Base-by-base conservation (phyloP, 306 rosid species). In the Nissolia schottii region DNA sequence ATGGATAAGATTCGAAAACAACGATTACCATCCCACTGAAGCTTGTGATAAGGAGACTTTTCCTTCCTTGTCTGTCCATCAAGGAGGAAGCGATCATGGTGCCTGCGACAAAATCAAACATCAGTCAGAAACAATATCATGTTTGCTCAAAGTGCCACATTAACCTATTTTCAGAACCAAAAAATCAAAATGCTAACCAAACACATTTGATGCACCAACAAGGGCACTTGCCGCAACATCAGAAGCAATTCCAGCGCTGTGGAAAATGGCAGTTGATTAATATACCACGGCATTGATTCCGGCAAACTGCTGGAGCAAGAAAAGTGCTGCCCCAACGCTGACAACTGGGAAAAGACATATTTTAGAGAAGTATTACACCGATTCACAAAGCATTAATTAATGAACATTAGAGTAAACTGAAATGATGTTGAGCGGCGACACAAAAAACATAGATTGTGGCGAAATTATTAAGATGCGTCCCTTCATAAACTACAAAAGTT, bases 201-300 rank as follows among this genome's bases (percentile, higher is more conserved):
- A 88, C 63, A 93, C 98, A 72, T 93, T 93, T 64, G 98, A 87
- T 60, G 93, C 90, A 72, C 97, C 98, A 83, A 90, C 97, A 19
- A 93, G 90, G 70, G 97, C 97, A 85, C 98, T 93, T 55, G 98
- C 98, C 67, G 97, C 98, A 71, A 93, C 91, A 74, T 93, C 98
- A 61, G 98, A 93, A 76, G 93, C 74, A 62, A 93, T 85, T 74
- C 98, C 98, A 59, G 97, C 98, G 70, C 88, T 90, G 66, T 93
- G 90, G 84, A 93, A 93, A 54, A 93, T 96, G 38, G 98, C 75
- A 71, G 97, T 93, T 29, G 98, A 93, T 80, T 93, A 93, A 72
- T 93, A 93, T 35, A 93, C 97, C 68, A 90, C 98, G 2, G 98
- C 96, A 54, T 93, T 93, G 74, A 93, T 93, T 79, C 98, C 98